phyloP scores from a whole-genome alignment of 2,329 filamentous ascomycete genomes.

The Colletotrichum navitas region DNA sequence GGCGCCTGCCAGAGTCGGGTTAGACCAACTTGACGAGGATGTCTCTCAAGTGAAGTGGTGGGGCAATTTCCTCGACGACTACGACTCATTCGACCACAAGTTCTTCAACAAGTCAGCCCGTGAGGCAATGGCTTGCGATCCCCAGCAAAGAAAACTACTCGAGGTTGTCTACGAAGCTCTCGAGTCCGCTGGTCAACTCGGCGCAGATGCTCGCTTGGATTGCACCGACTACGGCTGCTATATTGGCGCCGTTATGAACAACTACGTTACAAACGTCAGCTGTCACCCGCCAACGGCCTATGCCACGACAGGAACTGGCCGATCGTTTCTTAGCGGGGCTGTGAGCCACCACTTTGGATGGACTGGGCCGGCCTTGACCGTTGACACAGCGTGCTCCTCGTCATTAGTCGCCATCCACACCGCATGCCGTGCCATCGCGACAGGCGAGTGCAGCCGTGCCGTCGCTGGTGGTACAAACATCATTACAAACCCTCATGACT shows the following conservation, averaged over 20 bases:
- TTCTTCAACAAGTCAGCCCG: slow-evolving; percentile 56
- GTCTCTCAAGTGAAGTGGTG: slow-evolving; percentile 36
- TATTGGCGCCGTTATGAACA: slow-evolving; percentile 48
- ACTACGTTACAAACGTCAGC: slow-evolving; percentile 58
- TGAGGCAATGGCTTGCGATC: slow-evolving; percentile 51
- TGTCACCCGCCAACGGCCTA: slow-evolving; percentile 53
- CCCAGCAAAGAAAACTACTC: slow-evolving; percentile 54
- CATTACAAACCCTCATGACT: slow-evolving; percentile 45
- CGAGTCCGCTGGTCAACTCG: slow-evolving; percentile 48
- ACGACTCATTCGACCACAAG: slow-evolving; percentile 51
- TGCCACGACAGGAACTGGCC: slow-evolving; percentile 52
- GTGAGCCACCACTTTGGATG: slow-evolving; percentile 55
- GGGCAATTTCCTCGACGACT: slow-evolving; percentile 46
- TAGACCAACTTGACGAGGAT: slow-evolving; percentile 9
- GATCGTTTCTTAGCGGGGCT: slow-evolving; percentile 51
- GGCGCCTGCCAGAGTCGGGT: slow-evolving; percentile 2
- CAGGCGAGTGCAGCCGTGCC: slow-evolving; percentile 51
- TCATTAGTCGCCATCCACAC: slow-evolving; percentile 48
- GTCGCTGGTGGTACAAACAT: slow-evolving; percentile 57
- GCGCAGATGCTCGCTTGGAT: slow-evolving; percentile 33
- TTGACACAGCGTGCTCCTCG: slow-evolving; percentile 57
- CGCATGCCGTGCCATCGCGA: slow-evolving; percentile 49
- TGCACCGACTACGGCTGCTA: slow-evolving; percentile 51
- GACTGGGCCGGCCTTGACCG: slow-evolving; percentile 51
- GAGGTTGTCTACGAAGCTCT: slow-evolving; percentile 58